Conservation (phyloP, 169 alveolate species). For the Eimeria tenella region DNA sequence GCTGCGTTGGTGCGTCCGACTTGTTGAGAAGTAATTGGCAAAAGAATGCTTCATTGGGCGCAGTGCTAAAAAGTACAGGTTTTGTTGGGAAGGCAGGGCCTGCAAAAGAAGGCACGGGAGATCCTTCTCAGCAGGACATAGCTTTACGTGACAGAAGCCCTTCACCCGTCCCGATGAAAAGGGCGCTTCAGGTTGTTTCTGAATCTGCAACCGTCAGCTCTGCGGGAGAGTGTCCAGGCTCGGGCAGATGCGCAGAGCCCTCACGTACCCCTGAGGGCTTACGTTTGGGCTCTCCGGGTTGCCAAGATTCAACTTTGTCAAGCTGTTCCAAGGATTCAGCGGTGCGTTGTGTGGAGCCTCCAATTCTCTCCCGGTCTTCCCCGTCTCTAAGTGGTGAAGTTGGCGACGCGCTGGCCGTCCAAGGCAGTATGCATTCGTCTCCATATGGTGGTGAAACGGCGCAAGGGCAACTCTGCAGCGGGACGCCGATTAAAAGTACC, state of each 20-base stretch:
- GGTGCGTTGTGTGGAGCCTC: too few species aligned
- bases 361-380: not conserved
- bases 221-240: conserved; percentile 8
- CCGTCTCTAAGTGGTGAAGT: not conserved
- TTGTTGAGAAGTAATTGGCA: conserved; percentile 19
- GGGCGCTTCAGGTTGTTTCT: not conserved
- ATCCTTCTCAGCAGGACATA: not conserved
- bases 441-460: conserved; percentile 22
- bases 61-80: not conserved
- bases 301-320: conserved; percentile 1
- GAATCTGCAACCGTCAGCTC: conserved; percentile 4
- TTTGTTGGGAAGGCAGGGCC: not conserved
- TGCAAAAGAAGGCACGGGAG: conserved; percentile 23
- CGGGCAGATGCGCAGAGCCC: conserved; percentile 2
- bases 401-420: not conserved
- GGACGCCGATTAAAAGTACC: not conserved
- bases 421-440: conserved; percentile 19
- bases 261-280: not conserved
- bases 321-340: not conserved
- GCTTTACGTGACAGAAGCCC: conserved; percentile 17
- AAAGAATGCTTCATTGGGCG: conserved; percentile 27
- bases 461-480: conserved; percentile 10
- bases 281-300: not conserved
- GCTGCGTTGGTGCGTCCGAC: conserved; percentile 51
- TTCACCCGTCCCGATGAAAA: conserved; percentile 4